phyloP scores from a whole-genome alignment of 352 stramenopile species.

The Phytophthora crassamura region DNA sequence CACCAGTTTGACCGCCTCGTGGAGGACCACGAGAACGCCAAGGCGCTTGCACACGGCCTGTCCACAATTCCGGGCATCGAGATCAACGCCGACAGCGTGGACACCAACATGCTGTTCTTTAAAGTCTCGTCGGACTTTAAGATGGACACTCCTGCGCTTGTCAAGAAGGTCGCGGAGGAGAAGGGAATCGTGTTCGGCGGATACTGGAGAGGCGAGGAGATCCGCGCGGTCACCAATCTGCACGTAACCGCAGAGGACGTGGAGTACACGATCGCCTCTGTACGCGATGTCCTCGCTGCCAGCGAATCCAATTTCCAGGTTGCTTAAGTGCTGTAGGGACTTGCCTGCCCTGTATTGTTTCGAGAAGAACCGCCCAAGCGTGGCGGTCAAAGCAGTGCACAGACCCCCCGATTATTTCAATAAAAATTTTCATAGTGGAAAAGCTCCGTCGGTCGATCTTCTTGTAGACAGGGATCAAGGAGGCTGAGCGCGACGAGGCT shows the following conservation, averaged over 20 bases:
- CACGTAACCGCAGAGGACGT: conserved; percentile 72
- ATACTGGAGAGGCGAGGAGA: conserved; percentile 68
- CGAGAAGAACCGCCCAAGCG: conserved; percentile 9
- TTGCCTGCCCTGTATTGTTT: conserved; percentile 23
- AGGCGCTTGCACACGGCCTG: conserved; percentile 71
- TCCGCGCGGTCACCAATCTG: conserved; percentile 81
- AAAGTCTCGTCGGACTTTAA: conserved; percentile 58
- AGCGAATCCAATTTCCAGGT: conserved; percentile 35
- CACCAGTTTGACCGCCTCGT: conserved; percentile 85
- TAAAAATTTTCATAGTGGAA: conserved; percentile 30
- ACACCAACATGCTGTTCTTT: conserved; percentile 92
- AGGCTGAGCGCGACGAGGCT: no score
- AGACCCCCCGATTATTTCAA: conserved; percentile 29
- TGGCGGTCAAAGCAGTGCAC: conserved; percentile 9
- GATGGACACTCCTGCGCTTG: conserved; percentile 53
- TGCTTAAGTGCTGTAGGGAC: conserved; percentile 23
- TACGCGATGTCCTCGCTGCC: conserved; percentile 64
- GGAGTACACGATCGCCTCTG: conserved; percentile 61
- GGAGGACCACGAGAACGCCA: conserved; percentile 86
- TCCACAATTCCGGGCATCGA: conserved; percentile 69
- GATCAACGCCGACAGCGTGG: conserved; percentile 65
- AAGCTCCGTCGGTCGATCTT: neutral
- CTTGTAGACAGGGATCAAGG: no score
- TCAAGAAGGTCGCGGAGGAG: conserved; percentile 60
- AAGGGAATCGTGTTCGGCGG: conserved; percentile 76